Evolutionary conservation across 1,284 basidiomycete species (phyloP).

Genomic region (Microbotryum lychnidis-dioicae): DNA sequence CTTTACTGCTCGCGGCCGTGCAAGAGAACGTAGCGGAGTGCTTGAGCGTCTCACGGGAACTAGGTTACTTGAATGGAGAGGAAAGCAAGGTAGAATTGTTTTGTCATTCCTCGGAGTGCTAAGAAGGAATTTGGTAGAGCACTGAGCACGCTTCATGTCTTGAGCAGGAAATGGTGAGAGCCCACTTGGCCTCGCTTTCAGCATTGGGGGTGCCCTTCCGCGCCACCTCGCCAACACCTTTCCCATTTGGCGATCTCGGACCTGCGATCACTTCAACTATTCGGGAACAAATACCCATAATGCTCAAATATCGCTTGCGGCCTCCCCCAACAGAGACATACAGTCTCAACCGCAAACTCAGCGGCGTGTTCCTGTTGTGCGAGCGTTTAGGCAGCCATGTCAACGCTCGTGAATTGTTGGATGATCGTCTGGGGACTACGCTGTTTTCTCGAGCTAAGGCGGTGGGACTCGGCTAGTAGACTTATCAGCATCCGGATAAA

Average conservation of each 20-base stretch:
- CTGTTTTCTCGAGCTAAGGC: no score
- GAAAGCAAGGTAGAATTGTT: conserved; percentile 60
- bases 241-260: conserved; percentile 53
- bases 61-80: conserved; percentile 85
- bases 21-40: conserved; percentile 62
- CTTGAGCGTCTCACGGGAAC: conserved; percentile 60
- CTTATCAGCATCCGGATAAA: no score
- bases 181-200: conserved; percentile 76
- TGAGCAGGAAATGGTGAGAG: conserved; percentile 69
- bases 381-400: conserved; percentile 69
- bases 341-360: conserved; percentile 87
- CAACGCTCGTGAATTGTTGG: conserved; percentile 67
- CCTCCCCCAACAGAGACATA: conserved; percentile 94
- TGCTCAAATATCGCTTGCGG: conserved; percentile 79
- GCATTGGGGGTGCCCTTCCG: conserved; percentile 71
- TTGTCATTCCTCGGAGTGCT: neutral
- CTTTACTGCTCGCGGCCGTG: conserved; percentile 69
- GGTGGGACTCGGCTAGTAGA: no score
- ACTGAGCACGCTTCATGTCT: neutral
- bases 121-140: neutral
- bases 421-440: conserved; percentile 36
- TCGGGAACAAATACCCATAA: conserved; percentile 74
- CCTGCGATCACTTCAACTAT: conserved; percentile 62
- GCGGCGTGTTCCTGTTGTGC: conserved; percentile 86
- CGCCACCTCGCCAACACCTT: conserved; percentile 52